These are phyloP conservation scores for Candida albicans DNA, from an alignment of 1,139 yeast genomes.

Conservation along the genomic window DNA sequence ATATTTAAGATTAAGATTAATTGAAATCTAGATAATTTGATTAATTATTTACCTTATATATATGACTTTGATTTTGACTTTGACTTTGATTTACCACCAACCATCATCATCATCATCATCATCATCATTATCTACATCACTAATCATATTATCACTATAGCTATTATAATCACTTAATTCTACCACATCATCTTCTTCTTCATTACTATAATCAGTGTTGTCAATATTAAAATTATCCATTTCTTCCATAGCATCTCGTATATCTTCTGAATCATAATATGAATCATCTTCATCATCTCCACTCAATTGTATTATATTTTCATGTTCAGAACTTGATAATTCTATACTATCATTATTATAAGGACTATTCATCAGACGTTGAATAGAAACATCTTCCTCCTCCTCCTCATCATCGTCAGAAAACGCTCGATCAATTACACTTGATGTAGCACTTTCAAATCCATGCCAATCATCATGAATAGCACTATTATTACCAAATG, in stretches of 20 bases:
- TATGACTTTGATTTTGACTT: no score
- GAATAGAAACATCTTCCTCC: not conserved
- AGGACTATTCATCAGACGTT: no score
- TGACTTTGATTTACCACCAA: no score
- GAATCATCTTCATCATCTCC: constrained; percentile 8
- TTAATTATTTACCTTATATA: no score
- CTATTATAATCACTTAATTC: constrained; percentile 1
- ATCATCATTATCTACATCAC: constrained; percentile 1
- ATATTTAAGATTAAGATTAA: no score
- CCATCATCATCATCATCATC: not conserved
- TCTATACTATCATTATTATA: constrained; percentile 2
- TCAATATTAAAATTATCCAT: constrained; percentile 9
- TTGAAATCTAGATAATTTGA: no score
- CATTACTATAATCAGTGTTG: not conserved
- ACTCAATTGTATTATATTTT: constrained; percentile 5
- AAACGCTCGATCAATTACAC: constrained; percentile 5
- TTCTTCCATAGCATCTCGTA: constrained; percentile 19
- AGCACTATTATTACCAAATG: no score
- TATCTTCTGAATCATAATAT: constrained; percentile 16
- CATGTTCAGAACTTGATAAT: not conserved
- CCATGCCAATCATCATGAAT: constrained; percentile 14
- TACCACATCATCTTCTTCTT: not conserved
- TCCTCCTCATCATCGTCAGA: constrained; percentile 8
- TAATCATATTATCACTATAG: constrained; percentile 1
- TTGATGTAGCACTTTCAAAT: constrained; percentile 13